phyloP scores from a whole-genome alignment of 2,329 filamentous ascomycete genomes.

The Verticillium tricorpus region DNA sequence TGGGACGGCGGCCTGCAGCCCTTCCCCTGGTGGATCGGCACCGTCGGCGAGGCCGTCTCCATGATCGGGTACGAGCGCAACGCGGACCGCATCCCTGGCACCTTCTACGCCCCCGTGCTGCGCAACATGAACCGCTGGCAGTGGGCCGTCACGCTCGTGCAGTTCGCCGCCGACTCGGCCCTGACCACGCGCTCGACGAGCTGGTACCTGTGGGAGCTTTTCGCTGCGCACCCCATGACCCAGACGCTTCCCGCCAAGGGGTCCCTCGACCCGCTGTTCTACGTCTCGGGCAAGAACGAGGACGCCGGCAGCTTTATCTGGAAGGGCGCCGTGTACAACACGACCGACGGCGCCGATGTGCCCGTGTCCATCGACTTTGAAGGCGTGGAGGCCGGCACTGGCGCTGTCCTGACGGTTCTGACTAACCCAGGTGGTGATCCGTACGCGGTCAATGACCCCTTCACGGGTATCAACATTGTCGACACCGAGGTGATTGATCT shows the following conservation, averaged over 20 bases:
- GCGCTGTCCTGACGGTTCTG: slow-evolving; percentile 39
- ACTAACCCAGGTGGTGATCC: slow-evolving; percentile 34
- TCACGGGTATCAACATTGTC: slow-evolving; percentile 44
- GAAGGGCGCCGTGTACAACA: slow-evolving; percentile 51
- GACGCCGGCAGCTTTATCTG: slow-evolving; percentile 37
- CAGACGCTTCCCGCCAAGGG: slow-evolving; percentile 39
- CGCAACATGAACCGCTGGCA: slow-evolving; percentile 46
- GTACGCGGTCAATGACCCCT: slow-evolving; percentile 39
- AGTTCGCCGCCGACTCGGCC: slow-evolving; percentile 41
- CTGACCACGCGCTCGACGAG: slow-evolving; percentile 46
- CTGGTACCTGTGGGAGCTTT: slow-evolving; percentile 45
- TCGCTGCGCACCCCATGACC: slow-evolving; percentile 39
- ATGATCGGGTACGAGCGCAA: slow-evolving; percentile 63
- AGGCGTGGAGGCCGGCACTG: slow-evolving; percentile 31
- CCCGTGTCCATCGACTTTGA: slow-evolving; percentile 42
- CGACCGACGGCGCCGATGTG: slow-evolving; percentile 37
- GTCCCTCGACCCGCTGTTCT: slow-evolving; percentile 42
- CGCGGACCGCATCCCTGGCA: slow-evolving; percentile 50
- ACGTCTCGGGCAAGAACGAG: slow-evolving; percentile 42
- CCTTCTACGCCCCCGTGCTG: slow-evolving; percentile 46
- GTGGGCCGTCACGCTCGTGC: slow-evolving; percentile 46
- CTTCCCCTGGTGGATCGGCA: slow-evolving; percentile 54
- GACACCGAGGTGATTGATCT: slow-evolving; percentile 32
- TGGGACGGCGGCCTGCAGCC: slow-evolving; percentile 39
- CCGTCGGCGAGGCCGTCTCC: slow-evolving; percentile 61